Evolutionary conservation across 2,329 filamentous ascomycete genomes (phyloP), one percentile per base, ranked within the genome.

Genomic region (Podosphaera leucotricha): DNA sequence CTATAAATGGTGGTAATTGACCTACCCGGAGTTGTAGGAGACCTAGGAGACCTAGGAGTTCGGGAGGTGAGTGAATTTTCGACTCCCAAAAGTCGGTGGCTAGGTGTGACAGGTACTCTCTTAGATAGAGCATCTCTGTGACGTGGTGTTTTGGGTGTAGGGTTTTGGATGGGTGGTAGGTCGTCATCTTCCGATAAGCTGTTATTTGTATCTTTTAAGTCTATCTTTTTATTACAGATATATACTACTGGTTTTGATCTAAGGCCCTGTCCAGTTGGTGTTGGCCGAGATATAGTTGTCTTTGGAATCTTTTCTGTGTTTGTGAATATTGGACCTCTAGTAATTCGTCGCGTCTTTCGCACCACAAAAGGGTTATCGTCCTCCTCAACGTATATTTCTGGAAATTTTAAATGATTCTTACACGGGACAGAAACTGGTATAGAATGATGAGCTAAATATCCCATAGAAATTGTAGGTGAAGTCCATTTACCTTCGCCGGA

Each of bases 1-100:
- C 90, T 84, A 60, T 94, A 95, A 33, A 94, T 68, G 0, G 84
- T 90, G 44, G 77, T 74, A 19, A 71, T 64, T 10, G 73, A 65
- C 44, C 62, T 62, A 22, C 73, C 71, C 11, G 82, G 80, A 6
- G 80, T 81, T 28, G 70, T 64, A 10, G 79, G 79, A 11, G 83
- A 82, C 50, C 78, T 64, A 10, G 79, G 79, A 11, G 83, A 82
- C 50, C 78, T 75, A 18, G 82, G 81, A 37, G 84, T 92, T 53
- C 78, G 66, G 45, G 86, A 80, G 50, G 82, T 86, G 54, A 79
- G 71, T 30, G 82, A 68, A 55, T 75, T 81, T 49, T 77, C 81
- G 30, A 72, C 71, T 11, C 86, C 74, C 63, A 82, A 78, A 46
- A 93, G 77, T 46, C 82, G 75, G 59, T 92, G 85, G 46, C 82